These are phyloP conservation scores for Mycena olivaceomarginata DNA, from an alignment of 768 basidiomycete species.

Conservation along the genomic window DNA sequence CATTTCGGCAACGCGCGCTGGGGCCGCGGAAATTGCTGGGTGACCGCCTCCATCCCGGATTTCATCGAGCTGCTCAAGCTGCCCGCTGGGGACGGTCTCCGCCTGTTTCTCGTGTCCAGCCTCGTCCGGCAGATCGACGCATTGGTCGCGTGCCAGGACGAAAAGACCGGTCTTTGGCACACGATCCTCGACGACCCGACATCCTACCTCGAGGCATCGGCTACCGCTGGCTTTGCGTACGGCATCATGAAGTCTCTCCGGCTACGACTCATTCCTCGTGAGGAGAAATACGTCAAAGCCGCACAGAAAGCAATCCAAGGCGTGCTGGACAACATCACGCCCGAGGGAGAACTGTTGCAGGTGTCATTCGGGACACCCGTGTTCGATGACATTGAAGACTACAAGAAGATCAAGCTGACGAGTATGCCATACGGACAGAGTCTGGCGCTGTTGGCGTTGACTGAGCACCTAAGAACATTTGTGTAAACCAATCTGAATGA, in stretches of 20 bases:
- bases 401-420: conserved; percentile 71
- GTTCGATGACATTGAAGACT: conserved; percentile 67
- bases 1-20: conserved; percentile 69
- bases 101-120: conserved; percentile 62
- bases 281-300: conserved; percentile 59
- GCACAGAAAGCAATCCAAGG: conserved; percentile 64
- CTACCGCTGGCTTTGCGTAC: conserved; percentile 69
- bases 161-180: conserved; percentile 69
- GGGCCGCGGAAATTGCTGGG: conserved; percentile 77
- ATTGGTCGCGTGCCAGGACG: conserved; percentile 66
- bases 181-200: conserved; percentile 71
- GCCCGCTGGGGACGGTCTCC: conserved; percentile 62
- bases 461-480: conserved; percentile 66
- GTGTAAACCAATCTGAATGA: conserved; percentile 49
- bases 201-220: conserved; percentile 71
- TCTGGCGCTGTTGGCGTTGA: conserved; percentile 68
- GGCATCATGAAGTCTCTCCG: conserved; percentile 66
- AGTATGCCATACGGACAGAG: conserved; percentile 77
- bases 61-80: conserved; percentile 69
- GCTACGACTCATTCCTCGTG: conserved; percentile 63
- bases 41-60: conserved; percentile 66
- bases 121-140: conserved; percentile 69
- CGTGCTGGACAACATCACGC: conserved; percentile 65
- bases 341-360: conserved; percentile 65
- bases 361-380: conserved; percentile 75